A percentile compares a stretch with the other conserved stretches of the same genome.
Evolutionary conservation across 306 rosid genomes (phyloP).

Genomic region (Rosa persica): DNA sequence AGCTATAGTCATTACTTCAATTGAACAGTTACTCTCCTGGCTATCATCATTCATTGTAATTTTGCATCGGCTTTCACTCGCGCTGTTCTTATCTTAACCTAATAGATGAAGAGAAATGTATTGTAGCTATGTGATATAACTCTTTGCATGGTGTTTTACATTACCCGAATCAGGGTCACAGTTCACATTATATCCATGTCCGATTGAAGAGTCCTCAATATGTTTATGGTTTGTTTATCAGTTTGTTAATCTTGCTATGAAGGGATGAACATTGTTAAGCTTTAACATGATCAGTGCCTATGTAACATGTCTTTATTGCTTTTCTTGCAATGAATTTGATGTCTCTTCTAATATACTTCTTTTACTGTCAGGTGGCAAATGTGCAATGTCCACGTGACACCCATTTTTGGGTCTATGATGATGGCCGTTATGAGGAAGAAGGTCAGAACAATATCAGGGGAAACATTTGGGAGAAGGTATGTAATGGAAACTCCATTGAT

Average conservation of each 20-base stretch:
- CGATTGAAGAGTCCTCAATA: neutral
- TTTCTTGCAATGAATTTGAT: slow-evolving; percentile 17
- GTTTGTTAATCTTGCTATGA: neutral
- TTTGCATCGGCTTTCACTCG: neutral
- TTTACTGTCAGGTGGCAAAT: slow-evolving; percentile 76
- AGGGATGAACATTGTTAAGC: neutral
- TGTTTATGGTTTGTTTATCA: neutral
- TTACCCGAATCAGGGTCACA: neutral
- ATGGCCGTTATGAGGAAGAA: slow-evolving; percentile 99
- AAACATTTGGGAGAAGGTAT: slow-evolving; percentile 99
- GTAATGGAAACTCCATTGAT: slow-evolving; percentile 24
- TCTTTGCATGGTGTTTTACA: neutral
- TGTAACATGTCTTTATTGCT: slow-evolving; percentile 14
- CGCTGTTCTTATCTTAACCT: neutral
- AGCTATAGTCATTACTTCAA: neutral
- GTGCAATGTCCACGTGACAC: slow-evolving; percentile 99
- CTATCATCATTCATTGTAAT: neutral
- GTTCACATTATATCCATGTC: neutral
- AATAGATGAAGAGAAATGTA: neutral
- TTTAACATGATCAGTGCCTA: neutral
- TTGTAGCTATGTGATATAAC: neutral
- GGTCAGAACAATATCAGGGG: slow-evolving; percentile 98
- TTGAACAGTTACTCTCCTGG: neutral
- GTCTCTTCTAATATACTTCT: slow-evolving; percentile 20
- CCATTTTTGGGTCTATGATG: slow-evolving; percentile 99